Percentiles rank a stretch among this genome's conserved stretches.
Evolutionary conservation across 768 basidiomycete species (phyloP).

Genomic region (Pulveroboletus sp.): DNA sequence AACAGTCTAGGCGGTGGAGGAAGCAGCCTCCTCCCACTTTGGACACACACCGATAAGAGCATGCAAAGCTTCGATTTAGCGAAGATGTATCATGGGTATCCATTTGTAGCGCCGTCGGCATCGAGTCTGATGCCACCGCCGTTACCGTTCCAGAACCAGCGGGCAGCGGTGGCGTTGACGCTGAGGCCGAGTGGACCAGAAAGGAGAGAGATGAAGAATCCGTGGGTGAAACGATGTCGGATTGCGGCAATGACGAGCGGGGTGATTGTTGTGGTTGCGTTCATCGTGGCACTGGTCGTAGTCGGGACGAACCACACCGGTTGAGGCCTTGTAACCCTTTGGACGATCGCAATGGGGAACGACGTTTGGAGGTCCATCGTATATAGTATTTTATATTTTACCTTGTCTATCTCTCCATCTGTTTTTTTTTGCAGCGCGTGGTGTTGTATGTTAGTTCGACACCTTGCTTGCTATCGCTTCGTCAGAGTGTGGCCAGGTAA

Average conservation of each 20-base stretch:
- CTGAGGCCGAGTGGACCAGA: conserved; percentile 12
- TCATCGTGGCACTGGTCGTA: conserved; percentile 49
- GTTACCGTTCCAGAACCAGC: conserved; percentile 18
- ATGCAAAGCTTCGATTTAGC: conserved; percentile 40
- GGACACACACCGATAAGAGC: conserved; percentile 38
- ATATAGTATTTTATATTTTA: too few relatives aligned
- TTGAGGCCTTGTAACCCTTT: neutral
- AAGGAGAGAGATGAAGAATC: conserved; percentile 23
- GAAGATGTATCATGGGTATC: conserved; percentile 48
- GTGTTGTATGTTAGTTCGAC: conserved; percentile 10
- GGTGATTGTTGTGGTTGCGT: conserved; percentile 42
- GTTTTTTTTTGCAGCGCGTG: neutral
- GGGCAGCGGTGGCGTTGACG: conserved; percentile 16
- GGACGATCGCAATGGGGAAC: neutral
- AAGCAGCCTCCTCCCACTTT: conserved; percentile 30
- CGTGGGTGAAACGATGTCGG: conserved; percentile 45
- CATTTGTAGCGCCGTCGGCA: conserved; percentile 52
- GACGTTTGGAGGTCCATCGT: too few relatives aligned
- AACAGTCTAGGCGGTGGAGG: conserved; percentile 38
- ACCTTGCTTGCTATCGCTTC: too few relatives aligned
- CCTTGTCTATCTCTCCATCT: neutral
- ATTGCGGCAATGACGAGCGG: conserved; percentile 59
- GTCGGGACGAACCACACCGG: neutral
- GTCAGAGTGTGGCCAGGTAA: too few relatives aligned
- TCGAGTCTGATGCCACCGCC: conserved; percentile 29